phyloP scores from a whole-genome alignment of 495 filamentous ascomycete species.

The Trichoderma gamsii region DNA sequence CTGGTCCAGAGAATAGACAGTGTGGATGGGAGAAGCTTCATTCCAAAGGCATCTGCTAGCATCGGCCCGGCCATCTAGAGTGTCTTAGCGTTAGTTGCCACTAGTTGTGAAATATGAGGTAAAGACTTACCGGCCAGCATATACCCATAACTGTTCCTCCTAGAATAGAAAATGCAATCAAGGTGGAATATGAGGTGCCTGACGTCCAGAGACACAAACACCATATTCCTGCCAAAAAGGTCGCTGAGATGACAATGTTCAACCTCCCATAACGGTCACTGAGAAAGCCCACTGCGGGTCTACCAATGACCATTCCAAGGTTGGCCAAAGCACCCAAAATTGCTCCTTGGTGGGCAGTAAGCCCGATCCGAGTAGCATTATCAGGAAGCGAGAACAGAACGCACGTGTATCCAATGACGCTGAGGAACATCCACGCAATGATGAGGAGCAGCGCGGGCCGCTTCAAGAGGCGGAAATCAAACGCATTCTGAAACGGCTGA shows the following conservation, averaged over 20 bases:
- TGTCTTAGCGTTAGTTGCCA: not conserved
- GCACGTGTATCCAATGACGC: slow-evolving; percentile 66
- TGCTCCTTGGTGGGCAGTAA: slow-evolving; percentile 60
- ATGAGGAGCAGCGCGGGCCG: slow-evolving; percentile 58
- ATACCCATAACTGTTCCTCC: not conserved
- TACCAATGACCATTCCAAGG: slow-evolving; percentile 51
- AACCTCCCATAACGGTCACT: not conserved
- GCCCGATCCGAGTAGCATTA: slow-evolving; percentile 58
- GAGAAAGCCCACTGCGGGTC: slow-evolving; percentile 6
- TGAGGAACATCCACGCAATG: slow-evolving; percentile 62
- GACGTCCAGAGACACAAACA: slow-evolving; percentile 10
- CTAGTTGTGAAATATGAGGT: not conserved
- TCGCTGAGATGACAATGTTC: not conserved
- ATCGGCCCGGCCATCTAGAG: not conserved
- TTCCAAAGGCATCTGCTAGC: slow-evolving; percentile 2
- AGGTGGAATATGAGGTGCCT: not conserved
- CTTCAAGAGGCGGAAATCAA: slow-evolving; percentile 57
- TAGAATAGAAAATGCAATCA: slow-evolving; percentile 11
- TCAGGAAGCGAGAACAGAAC: slow-evolving; percentile 67
- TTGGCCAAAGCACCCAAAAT: slow-evolving; percentile 69
- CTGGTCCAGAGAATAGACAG: slow-evolving; percentile 5
- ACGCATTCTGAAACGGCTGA: slow-evolving; percentile 54
- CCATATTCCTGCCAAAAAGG: not conserved
- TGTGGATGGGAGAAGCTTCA: slow-evolving; percentile 1
- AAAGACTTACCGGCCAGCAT: slow-evolving; percentile 3